These are phyloP conservation scores for Hymenoscyphus infarciens DNA, from an alignment of 2,329 filamentous ascomycete genomes.

Conservation along the genomic window DNA sequence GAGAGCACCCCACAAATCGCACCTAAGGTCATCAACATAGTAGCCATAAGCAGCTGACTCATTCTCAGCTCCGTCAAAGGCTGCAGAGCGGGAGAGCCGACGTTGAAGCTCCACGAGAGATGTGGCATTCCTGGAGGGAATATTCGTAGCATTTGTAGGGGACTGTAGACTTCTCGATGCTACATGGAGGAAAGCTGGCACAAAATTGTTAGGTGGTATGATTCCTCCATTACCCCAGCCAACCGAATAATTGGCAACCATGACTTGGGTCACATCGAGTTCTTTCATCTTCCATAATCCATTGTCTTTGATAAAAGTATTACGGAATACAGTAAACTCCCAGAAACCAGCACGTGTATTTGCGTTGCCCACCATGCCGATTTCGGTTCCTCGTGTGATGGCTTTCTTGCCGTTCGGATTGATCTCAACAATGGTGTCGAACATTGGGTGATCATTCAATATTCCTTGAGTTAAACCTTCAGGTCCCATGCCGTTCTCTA, in stretches of 20 bases:
- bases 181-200: constrained; percentile 5
- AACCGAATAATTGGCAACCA: constrained; percentile 9
- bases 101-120: constrained; percentile 10
- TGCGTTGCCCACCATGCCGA: constrained; percentile 11
- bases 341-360: constrained; percentile 1
- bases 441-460: constrained; percentile 11
- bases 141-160: not conserved
- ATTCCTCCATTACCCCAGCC: constrained; percentile 10
- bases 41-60: constrained; percentile 12
- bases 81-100: constrained; percentile 4
- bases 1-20: constrained; percentile 3
- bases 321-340: constrained; percentile 13
- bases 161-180: not conserved
- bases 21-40: constrained; percentile 12
- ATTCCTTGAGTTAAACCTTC: constrained; percentile 12
- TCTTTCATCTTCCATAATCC: constrained; percentile 12
- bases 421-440: constrained; percentile 8
- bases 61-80: constrained; percentile 12
- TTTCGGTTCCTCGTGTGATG: constrained; percentile 6
- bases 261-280: constrained; percentile 9
- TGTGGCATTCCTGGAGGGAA: not conserved
- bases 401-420: constrained; percentile 8
- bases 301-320: constrained; percentile 12
- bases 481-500: constrained; percentile 6
- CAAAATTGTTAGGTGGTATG: not conserved